Base-by-base conservation (phyloP, 2,329 filamentous ascomycete species). In the Aspergillus unguis region DNA sequence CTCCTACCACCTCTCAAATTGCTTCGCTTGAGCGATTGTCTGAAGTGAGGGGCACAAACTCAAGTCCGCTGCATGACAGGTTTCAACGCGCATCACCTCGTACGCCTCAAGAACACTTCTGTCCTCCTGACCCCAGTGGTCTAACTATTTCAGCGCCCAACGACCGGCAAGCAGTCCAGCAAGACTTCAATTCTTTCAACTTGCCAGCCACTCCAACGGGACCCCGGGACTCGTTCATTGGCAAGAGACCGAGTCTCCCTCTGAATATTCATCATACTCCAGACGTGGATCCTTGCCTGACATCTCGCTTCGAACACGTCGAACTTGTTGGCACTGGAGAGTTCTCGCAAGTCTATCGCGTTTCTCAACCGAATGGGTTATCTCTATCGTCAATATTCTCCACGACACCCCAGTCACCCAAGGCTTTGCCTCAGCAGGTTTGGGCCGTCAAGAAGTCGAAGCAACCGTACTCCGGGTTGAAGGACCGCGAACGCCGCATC, bases 371-470 rank as follows among this genome's bases (percentile, higher is more conserved):
- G 54, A 60, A 70, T 9, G 65, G 71, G 35, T 53, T 62, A 6
- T 67, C 69, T 57, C 62, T 71, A 35, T 65, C 72, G 53, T 65
- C 72, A 60, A 61, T 78, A 63, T 71, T 76, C 69, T 63, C 73
- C 1, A 72, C 71, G 49, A 71, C 77, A 8, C 76, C 72, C 35
- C 73, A 79, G n/a, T 78, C 83, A 6, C 80, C 78, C 8, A 80
- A 76, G 37, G 75, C 81, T 6, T 64, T 80, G 25, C 77, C 80
- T 31, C 78, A 80, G 32, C 78, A 81, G 49, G 85, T 95, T 0
- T 97, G 86, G 77, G 92, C 92, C 2, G 92, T 99, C 50, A 99
- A 99, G 77, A 97, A 95, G 75, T 86, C 90, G 55, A 88, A 88
- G 64, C 82, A 90, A 54, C 85, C 89, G 6, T 92, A 90, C 65